Percentiles rank a stretch among this genome's conserved stretches.
Evolutionary conservation across 306 rosid species (phyloP).

Genomic region (barrel medic (Medicago truncatula)): MtrunA17r5.0-ANR NC_053042.1:20279501-20280000

Average conservation of each 20-base stretch:
- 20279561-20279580: constrained; percentile 48
- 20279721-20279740: constrained; percentile 68
- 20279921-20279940: constrained; percentile 30
- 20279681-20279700: constrained; percentile 49
- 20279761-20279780: constrained; percentile 79
- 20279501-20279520: constrained; percentile 59
- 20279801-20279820: constrained; percentile 67
- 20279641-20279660: constrained; percentile 44
- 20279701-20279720: constrained; percentile 65
- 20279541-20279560: constrained; percentile 45
- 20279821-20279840: constrained; percentile 80
- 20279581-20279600: constrained; percentile 65
- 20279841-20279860: constrained; percentile 83
- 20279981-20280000: constrained; percentile 40
- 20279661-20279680: constrained; percentile 43
- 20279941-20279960: constrained; percentile 10
- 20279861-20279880: constrained; percentile 88
- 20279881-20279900: constrained; percentile 97
- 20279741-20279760: constrained; percentile 75
- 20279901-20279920: constrained; percentile 75
- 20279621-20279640: constrained; percentile 49
- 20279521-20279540: constrained; percentile 55
- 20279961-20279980: constrained; percentile 7
- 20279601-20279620: constrained; percentile 77
- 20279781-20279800: constrained; percentile 67